Evolutionary conservation across 345 rosid genomes (phyloP), one percentile per base, ranked within the genome.

Genomic region (Nephelium lappaceum): DNA sequence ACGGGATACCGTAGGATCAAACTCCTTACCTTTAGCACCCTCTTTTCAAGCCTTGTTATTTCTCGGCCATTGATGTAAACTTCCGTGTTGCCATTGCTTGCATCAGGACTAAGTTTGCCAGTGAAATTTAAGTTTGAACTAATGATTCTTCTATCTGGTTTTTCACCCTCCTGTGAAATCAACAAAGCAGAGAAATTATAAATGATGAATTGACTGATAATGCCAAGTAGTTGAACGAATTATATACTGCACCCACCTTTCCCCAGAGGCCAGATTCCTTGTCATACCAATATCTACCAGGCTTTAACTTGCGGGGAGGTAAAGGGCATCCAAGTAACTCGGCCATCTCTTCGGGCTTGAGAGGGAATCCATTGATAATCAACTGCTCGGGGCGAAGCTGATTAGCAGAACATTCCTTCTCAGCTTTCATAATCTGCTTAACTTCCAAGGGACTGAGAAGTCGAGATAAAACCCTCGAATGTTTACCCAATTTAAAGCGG

Each of bases 251-350:
- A 68, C 84, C 75, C 74, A 94, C 98, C 91, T 89, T 93, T n/a
- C 99, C 99, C 99, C 99, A 97, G 3, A 87, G 78, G 80, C 99
- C 99, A 36, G 99, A 94, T 81, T 94, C 99, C 80, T 97, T 97
- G 81, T 97, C 99, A 58, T 97, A 97, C 99, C 99, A 97, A 85
- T 93, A 97, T 69, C 86, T 87, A 73, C 99, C 98, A 0, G 98
- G 99, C 85, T 92, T 94, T 86, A 97, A 85, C 84, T 94, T 97
- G 78, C 82, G 77, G 1, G 97, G 98, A 11, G 98, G 98, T 73
- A 93, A 80, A 67, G 91, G 81, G 73, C 95, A 93, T 19, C 88
- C 92, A 36, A 92, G 93, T 78, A 97, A 74, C 74, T 93, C 98
- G 14, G 89, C 86, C 98, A 94, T 92, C 82, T 94, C 99, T 69